These are phyloP conservation scores for Xanthoceras sorbifolium DNA, from an alignment of 345 rosid genomes.

Conservation along the genomic window DNA sequence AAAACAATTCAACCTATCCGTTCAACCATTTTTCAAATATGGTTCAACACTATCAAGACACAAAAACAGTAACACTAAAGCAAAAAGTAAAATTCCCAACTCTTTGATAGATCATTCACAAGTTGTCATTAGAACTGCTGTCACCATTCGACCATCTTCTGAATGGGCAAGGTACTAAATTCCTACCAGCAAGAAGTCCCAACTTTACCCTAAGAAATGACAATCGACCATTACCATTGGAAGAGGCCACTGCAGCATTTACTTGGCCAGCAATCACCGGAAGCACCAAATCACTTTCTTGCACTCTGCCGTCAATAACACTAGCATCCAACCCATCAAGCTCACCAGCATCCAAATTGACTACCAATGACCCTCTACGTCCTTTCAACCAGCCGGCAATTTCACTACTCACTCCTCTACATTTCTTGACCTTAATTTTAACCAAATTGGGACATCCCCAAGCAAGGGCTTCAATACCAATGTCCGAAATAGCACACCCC, in stretches of 20 bases:
- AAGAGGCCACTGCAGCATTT: constrained; percentile 35
- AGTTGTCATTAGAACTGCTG: constrained; percentile 31
- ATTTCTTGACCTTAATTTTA: constrained; percentile 82
- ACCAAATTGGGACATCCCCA: constrained; percentile 79
- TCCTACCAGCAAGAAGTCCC: constrained; percentile 59
- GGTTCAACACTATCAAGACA: background rate
- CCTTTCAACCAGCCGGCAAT: constrained; percentile 59
- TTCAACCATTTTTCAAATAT: no score
- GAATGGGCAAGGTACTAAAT: constrained; percentile 52
- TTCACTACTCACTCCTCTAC: constrained; percentile 61
- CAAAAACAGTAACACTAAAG: background rate
- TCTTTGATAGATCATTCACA: constrained; percentile 28
- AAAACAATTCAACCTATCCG: background rate
- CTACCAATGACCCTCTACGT: constrained; percentile 50
- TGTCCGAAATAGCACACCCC: constrained; percentile 67
- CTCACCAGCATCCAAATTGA: constrained; percentile 62
- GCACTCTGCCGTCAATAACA: constrained; percentile 38
- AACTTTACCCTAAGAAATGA: constrained; percentile 51
- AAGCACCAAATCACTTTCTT: constrained; percentile 47
- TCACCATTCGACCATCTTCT: constrained; percentile 57
- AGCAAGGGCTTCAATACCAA: constrained; percentile 65
- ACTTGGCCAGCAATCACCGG: constrained; percentile 27
- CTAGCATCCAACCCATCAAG: constrained; percentile 36
- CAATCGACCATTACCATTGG: constrained; percentile 52
- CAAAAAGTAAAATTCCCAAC: constrained; percentile 19